Evolutionary conservation across 1,284 basidiomycete genomes (phyloP).

Genomic region (Amylostereum chailletii): DNA sequence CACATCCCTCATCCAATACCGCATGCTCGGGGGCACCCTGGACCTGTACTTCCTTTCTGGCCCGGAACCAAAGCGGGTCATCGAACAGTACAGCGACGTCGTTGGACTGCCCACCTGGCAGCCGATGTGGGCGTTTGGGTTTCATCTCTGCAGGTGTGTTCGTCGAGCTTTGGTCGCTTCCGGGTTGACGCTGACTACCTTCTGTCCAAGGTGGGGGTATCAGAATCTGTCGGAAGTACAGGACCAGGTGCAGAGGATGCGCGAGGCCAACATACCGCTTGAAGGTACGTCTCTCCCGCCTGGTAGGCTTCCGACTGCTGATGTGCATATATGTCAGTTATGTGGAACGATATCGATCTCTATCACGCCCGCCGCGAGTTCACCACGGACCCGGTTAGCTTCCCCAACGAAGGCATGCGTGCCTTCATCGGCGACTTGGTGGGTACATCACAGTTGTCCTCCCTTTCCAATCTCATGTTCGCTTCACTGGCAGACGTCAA

Average conservation of each 20-base stretch:
- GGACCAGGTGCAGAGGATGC: slow-evolving; percentile 50
- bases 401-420: slow-evolving; percentile 49
- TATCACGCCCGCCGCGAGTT: slow-evolving; percentile 63
- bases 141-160: slow-evolving; percentile 50
- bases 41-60: slow-evolving; percentile 70
- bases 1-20: slow-evolving; percentile 52
- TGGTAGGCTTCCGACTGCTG: neutral
- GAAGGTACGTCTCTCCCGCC: slow-evolving; percentile 35
- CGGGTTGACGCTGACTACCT: neutral
- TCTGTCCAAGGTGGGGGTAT: slow-evolving; percentile 44
- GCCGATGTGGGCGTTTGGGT: slow-evolving; percentile 58
- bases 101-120: slow-evolving; percentile 55
- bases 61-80: slow-evolving; percentile 50
- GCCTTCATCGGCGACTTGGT: slow-evolving; percentile 57
- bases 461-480: neutral
- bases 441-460: slow-evolving; percentile 16
- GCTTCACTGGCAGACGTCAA: slow-evolving; percentile 16
- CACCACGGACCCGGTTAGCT: slow-evolving; percentile 58
- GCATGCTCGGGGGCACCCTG: slow-evolving; percentile 57
- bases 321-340: slow-evolving; percentile 27
- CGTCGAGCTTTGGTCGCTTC: neutral
- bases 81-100: slow-evolving; percentile 55
- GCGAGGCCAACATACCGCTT: slow-evolving; percentile 52
- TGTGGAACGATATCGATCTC: slow-evolving; percentile 76
- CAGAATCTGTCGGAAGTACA: slow-evolving; percentile 17